A percentile compares a stretch with the other conserved stretches of the same genome.
Evolutionary conservation across 805 yeast genomes (phyloP).

Genomic region (Torulaspora maleeae): DNA sequence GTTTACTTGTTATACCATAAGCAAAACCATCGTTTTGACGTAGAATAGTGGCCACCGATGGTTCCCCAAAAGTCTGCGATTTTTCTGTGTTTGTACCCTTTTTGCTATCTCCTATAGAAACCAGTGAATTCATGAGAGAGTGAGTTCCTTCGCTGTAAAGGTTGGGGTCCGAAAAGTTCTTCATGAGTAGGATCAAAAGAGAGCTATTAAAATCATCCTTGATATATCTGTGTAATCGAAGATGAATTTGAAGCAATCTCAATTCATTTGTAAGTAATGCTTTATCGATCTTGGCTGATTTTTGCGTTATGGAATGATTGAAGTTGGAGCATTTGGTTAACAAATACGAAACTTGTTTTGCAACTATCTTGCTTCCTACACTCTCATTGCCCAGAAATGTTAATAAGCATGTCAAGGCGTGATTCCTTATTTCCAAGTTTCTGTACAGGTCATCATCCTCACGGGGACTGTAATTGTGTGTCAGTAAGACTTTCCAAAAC

Average conservation of each 20-base stretch:
- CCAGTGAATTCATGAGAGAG: constrained; percentile 14
- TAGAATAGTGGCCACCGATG: constrained; percentile 24
- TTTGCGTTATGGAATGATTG: constrained; percentile 31
- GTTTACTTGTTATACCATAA: constrained; percentile 53
- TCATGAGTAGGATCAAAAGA: constrained; percentile 38
- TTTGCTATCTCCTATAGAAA: constrained; percentile 18
- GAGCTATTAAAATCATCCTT: constrained; percentile 41
- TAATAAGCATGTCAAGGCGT: constrained; percentile 53
- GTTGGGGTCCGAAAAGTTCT: constrained; percentile 45
- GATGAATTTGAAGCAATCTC: constrained; percentile 44
- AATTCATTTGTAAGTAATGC: constrained; percentile 39
- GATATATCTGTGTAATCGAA: constrained; percentile 34
- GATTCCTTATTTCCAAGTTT: constrained; percentile 50
- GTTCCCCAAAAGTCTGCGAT: constrained; percentile 15
- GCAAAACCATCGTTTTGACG: constrained; percentile 40
- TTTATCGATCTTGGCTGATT: constrained; percentile 29
- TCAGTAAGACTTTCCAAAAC: constrained; percentile 59
- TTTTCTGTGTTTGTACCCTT: constrained; percentile 15
- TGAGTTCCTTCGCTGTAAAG: constrained; percentile 23
- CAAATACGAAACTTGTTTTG: constrained; percentile 45
- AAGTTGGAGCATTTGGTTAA: constrained; percentile 41
- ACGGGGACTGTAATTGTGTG: constrained; percentile 44
- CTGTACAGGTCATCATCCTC: constrained; percentile 37
- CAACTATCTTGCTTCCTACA: constrained; percentile 39
- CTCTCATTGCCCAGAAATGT: constrained; percentile 44